phyloP scores from a whole-genome alignment of 768 basidiomycete genomes.

The Lanmaoa pseudosensibilis region DNA sequence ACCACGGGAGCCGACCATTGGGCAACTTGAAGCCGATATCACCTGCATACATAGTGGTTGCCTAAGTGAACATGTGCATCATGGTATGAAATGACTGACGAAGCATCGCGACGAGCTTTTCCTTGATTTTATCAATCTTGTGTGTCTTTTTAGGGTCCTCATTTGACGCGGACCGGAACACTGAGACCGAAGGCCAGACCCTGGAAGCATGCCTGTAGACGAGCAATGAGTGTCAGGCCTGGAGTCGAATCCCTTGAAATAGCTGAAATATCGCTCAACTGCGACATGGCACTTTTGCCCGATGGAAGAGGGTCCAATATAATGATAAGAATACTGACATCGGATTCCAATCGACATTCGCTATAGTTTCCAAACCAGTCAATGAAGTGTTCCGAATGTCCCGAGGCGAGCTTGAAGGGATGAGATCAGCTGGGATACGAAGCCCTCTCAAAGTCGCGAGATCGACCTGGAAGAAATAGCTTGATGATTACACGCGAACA shows the following conservation, averaged over 20 bases:
- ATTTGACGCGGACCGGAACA: neutral
- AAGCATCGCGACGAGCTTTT: constrained; percentile 6
- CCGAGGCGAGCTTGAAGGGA: neutral
- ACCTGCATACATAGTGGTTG: neutral
- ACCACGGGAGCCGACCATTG: constrained; percentile 10
- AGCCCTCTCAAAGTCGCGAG: neutral
- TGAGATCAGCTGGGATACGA: neutral
- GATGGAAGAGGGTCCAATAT: no score
- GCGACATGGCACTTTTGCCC: no score
- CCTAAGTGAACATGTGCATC: fast-evolving
- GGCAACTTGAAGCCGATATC: constrained; percentile 5
- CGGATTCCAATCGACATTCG: no score
- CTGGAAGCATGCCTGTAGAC: neutral
- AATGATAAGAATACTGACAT: neutral
- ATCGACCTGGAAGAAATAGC: neutral
- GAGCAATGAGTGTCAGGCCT: neutral
- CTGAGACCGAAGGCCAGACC: neutral
- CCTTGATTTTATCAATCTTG: constrained; percentile 5
- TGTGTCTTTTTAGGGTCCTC: neutral
- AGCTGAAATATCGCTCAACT: neutral
- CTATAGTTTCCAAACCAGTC: neutral
- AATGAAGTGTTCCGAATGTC: neutral
- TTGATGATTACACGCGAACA: no score
- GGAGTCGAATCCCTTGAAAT: neutral
- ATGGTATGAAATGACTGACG: neutral